Percentiles rank a stretch among this genome's conserved stretches.
Conservation (phyloP, 2,329 filamentous ascomycete genomes). For the Fusarium xylarioides region DNA sequence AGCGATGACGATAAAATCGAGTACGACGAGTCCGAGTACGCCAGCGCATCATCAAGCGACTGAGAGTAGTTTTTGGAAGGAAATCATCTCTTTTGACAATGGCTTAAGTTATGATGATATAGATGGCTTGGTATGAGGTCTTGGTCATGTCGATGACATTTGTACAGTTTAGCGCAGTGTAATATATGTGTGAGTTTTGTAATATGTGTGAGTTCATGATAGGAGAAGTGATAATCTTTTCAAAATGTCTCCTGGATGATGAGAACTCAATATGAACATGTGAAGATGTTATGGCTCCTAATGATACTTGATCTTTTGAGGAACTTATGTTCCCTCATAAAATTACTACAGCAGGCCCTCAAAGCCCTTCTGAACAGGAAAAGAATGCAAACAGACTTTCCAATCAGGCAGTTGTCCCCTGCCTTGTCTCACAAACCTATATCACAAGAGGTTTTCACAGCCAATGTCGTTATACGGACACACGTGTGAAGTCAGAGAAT, state of each 20-base stretch:
- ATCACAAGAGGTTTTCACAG: neutral
- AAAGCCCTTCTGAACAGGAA: neutral
- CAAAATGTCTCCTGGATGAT: neutral
- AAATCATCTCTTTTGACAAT: neutral
- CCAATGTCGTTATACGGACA: neutral
- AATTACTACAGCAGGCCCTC: neutral
- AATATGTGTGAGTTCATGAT: neutral
- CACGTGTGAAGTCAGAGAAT: neutral
- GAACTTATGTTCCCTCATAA: neutral
- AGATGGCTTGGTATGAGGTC: neutral
- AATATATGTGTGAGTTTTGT: neutral
- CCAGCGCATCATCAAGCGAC: constrained; percentile 4
- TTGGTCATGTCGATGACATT: neutral
- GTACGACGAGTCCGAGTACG: constrained; percentile 41
- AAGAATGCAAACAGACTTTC: neutral
- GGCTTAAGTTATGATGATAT: neutral
- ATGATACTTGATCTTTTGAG: neutral
- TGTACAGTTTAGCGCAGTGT: neutral
- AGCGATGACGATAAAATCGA: constrained; percentile 37
- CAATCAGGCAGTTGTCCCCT: neutral
- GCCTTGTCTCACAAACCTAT: neutral
- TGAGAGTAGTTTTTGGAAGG: neutral
- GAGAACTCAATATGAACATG: neutral
- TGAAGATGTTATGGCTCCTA: neutral
- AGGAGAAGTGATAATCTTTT: neutral